phyloP scores from a whole-genome alignment of 192 early-diverging fungal species.

The Coemansia sp. region DNA sequence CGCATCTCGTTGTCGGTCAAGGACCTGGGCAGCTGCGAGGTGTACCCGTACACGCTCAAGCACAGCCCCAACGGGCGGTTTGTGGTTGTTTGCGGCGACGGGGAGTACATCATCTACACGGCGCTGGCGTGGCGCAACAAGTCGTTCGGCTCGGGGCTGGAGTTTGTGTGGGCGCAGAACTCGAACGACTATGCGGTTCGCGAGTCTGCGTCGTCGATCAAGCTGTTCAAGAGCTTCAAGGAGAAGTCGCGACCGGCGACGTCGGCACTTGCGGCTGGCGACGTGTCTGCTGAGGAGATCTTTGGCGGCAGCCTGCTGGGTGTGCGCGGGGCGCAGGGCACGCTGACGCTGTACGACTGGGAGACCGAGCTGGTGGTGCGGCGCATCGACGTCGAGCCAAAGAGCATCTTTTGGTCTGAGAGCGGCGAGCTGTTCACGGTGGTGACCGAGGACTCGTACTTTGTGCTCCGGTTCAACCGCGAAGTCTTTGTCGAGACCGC shows the following conservation, averaged over 20 bases:
- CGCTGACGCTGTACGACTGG: constrained; percentile 97
- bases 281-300: constrained; percentile 89
- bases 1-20: constrained; percentile 80
- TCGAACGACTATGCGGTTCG: constrained; percentile 96
- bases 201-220: constrained; percentile 87
- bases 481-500: constrained; percentile 75
- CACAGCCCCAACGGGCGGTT: constrained; percentile 99
- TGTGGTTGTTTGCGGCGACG: constrained; percentile 98
- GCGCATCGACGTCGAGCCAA: constrained; percentile 89
- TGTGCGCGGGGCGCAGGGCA: constrained; percentile 68
- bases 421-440: constrained; percentile 89
- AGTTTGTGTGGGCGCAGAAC: constrained; percentile 97
- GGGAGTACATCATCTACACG: constrained; percentile 99
- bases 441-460: constrained; percentile 90
- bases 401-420: constrained; percentile 94
- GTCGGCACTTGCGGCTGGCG: constrained; percentile 64
- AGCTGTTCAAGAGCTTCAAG: constrained; percentile 94
- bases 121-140: constrained; percentile 99
- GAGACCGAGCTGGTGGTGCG: constrained; percentile 88
- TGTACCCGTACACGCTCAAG: constrained; percentile 93
- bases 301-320: constrained; percentile 92
- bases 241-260: constrained; percentile 65
- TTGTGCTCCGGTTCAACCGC: constrained; percentile 93
- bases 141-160: constrained; percentile 90
- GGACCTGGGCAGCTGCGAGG: constrained; percentile 96